Conservation (phyloP, 768 basidiomycete species). For the Inosperma sp. region DNA sequence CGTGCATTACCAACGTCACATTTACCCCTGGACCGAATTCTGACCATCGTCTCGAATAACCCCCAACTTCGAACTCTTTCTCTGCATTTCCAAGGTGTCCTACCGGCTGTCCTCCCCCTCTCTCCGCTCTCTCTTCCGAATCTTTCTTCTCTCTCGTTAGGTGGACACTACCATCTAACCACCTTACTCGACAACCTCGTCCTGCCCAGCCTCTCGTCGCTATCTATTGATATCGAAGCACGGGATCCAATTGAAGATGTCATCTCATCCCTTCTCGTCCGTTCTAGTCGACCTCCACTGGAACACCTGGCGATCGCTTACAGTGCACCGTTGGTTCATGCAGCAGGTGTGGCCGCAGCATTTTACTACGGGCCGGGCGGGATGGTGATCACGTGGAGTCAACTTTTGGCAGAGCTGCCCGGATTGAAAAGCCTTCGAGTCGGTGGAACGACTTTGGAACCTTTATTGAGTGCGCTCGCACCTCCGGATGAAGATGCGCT, state of each 20-base stretch:
- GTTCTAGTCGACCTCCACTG: constrained; percentile 56
- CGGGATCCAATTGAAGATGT: constrained; percentile 73
- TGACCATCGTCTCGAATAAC: constrained; percentile 60
- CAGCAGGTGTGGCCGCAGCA: constrained; percentile 28
- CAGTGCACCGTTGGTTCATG: constrained; percentile 24
- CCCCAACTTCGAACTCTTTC: constrained; percentile 52
- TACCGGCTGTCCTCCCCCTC: constrained; percentile 61
- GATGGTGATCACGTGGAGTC: constrained; percentile 61
- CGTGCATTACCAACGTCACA: constrained; percentile 61
- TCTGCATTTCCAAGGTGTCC: constrained; percentile 58
- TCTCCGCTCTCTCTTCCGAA: constrained; percentile 47
- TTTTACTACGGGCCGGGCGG: constrained; percentile 57
- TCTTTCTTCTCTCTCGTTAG: constrained; percentile 52
- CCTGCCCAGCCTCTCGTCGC: constrained; percentile 51
- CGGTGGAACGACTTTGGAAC: constrained; percentile 63
- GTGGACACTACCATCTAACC: constrained; percentile 63
- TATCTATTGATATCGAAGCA: constrained; percentile 66
- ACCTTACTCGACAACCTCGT: constrained; percentile 58
- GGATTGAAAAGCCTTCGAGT: constrained; percentile 57
- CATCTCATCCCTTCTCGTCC: constrained; percentile 54
- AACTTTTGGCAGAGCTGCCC: constrained; percentile 52
- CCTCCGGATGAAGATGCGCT: constrained; percentile 54
- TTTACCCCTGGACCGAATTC: constrained; percentile 61
- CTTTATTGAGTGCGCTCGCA: constrained; percentile 53
- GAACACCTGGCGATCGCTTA: constrained; percentile 61